Conservation (phyloP, 257 asterid genomes). For the Echium plantagineum region DNA sequence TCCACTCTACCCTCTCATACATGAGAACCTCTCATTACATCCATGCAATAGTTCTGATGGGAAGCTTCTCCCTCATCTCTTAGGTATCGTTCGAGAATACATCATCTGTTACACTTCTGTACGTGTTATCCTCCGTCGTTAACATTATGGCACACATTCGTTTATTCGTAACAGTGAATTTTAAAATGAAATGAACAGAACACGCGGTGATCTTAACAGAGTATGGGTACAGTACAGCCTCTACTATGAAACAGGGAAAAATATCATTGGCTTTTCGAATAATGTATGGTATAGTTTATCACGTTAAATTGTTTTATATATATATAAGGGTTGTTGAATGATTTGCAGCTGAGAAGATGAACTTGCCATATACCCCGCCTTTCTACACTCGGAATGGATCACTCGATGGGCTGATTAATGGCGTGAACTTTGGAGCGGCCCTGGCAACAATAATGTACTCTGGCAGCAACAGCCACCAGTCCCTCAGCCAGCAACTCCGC, state of each 20-base stretch:
- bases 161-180: no score
- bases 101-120: no score
- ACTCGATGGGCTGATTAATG: constrained; percentile 23
- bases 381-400: constrained; percentile 59
- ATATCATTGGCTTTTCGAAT: no score
- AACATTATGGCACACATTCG: no score
- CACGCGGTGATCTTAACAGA: no score
- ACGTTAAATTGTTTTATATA: neutral
- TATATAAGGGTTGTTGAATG: neutral
- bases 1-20: constrained; percentile 32
- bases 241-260: no score
- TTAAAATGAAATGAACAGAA: no score
- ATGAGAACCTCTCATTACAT: constrained; percentile 27
- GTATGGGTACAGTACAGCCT: no score
- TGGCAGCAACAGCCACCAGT: constrained; percentile 33
- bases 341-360: constrained; percentile 52
- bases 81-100: constrained; percentile 21
- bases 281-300: no score
- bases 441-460: constrained; percentile 45
- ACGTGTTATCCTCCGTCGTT: no score
- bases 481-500: constrained; percentile 54
- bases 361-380: constrained; percentile 33
- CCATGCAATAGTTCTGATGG: constrained; percentile 65
- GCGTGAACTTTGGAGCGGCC: constrained; percentile 53
- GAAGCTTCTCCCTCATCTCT: constrained; percentile 51